Evolutionary conservation across 2,329 filamentous ascomycete genomes (phyloP).

Genomic region (Ophiostoma sp.): DNA sequence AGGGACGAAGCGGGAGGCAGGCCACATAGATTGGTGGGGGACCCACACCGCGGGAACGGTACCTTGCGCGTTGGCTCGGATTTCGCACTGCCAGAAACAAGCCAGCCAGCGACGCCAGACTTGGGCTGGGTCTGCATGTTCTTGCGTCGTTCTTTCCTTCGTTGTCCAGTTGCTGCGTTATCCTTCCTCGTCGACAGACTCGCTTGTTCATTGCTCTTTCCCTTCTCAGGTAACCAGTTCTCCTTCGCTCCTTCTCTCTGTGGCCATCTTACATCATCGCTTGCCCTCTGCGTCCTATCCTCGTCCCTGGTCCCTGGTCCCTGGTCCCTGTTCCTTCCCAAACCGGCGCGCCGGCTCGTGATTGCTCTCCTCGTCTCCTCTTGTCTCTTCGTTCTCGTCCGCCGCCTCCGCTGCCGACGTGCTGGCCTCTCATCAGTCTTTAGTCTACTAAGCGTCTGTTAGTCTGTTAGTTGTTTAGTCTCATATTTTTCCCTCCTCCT

Average conservation of each 20-base stretch:
- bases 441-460: background rate
- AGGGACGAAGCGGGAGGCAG: constrained; percentile 20
- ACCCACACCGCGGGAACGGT: constrained; percentile 29
- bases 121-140: constrained; percentile 13
- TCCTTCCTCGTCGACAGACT: too few species aligned
- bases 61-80: constrained; percentile 26
- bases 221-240: background rate
- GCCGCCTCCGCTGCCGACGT: constrained; percentile 20
- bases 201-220: background rate
- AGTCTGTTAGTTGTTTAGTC: constrained; percentile 15
- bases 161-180: too few species aligned
- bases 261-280: background rate
- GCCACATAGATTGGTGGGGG: constrained; percentile 25
- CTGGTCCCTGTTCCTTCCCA: constrained; percentile 10
- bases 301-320: background rate
- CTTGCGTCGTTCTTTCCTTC: background rate
- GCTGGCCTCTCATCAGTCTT: background rate
- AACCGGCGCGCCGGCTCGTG: constrained; percentile 17
- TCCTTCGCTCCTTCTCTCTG: constrained; percentile 4
- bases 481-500: constrained; percentile 17
- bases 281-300: background rate
- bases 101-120: background rate
- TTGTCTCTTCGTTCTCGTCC: constrained; percentile 29
- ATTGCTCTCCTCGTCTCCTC: constrained; percentile 23
- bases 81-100: constrained; percentile 13